Conservation (phyloP, 2,329 filamentous ascomycete species). For the Colletotrichum incanum region DNA sequence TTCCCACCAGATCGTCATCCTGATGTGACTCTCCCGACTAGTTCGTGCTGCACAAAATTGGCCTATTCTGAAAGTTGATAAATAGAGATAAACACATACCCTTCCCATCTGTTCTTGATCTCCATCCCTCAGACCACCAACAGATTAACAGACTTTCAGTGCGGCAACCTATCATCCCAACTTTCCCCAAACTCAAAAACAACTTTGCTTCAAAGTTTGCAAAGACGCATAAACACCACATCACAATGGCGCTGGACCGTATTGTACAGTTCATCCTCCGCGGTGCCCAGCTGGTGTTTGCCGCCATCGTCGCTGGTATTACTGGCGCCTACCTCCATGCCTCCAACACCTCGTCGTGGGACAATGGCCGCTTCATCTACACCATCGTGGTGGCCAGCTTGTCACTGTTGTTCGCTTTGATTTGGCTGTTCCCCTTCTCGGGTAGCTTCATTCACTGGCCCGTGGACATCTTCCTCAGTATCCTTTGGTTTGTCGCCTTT, state of each 20-base stretch:
- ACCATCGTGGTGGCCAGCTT: constrained; percentile 79
- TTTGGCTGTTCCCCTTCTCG: constrained; percentile 82
- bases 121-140: constrained; percentile 3
- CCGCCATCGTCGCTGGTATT: constrained; percentile 80
- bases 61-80: constrained; percentile 32
- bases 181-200: background rate
- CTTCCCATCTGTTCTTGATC: background rate
- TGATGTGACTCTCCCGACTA: constrained; percentile 29
- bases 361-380: constrained; percentile 80
- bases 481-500: constrained; percentile 80
- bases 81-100: constrained; percentile 28
- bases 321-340: constrained; percentile 76
- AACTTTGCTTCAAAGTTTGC: background rate
- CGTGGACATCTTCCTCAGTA: constrained; percentile 77
- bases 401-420: constrained; percentile 76
- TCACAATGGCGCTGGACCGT: constrained; percentile 57
- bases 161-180: constrained; percentile 19
- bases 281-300: constrained; percentile 74
- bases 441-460: constrained; percentile 79
- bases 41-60: constrained; percentile 3
- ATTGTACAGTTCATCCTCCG: constrained; percentile 58
- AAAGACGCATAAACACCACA: background rate
- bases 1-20: constrained; percentile 13
- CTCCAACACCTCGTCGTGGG: constrained; percentile 65
- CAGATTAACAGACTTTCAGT: constrained; percentile 20